Base-by-base conservation (phyloP, 2,329 filamentous ascomycete species). In the Stachybotrys chlorohalonatus region DNA sequence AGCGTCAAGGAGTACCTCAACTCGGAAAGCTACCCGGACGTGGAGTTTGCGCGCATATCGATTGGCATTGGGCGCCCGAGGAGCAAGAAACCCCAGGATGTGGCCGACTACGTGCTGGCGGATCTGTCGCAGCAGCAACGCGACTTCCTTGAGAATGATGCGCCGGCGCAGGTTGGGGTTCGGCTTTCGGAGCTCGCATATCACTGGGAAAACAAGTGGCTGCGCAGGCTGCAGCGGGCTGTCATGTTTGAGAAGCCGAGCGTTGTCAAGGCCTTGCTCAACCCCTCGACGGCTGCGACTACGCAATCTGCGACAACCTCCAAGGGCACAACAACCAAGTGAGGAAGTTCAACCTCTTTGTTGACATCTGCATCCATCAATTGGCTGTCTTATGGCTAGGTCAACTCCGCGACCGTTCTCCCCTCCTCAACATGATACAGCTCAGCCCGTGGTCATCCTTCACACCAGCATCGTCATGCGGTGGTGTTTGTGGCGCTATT, bases 11-110 rank as follows among this genome's bases (percentile, higher is more conserved):
- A 74, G 16, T 73, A 66, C 52, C 59, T 90, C 30, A 67, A 66
- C 2, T 69, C 72, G 6, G 63, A 60, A 0, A 69, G 73, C 8
- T 80, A 74, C 51, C 67, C 70, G 2, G 65, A 60, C 1, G 70
- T 72, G 0, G 71, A 67, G 13, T 81, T 75, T 73, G 78, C 67
- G 59, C 77, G 89, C 56, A 82, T 97, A 52, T 86, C 88, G 0
- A 74, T 97, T 11, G 94, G 94, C 0, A 96, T 97, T 72, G 92
- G 90, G n/a, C 75, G 94, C 49, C 93, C 93, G 0, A 75, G 73
- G 49, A 85, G 80, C 58, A 78, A 91, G 58, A 85, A 90, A 52
- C 74, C 77, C 24, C 72, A 75, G 46, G 82, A 81, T 2, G 91
- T 97, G 9, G 82, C 85, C 48, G 75, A 82, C 30, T 95, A 93